Percentiles rank a stretch among this genome's conserved stretches.
These are phyloP conservation scores for Platanthera guangdongensis DNA, from an alignment of 106 monocot genomes.

Conservation along the genomic window DNA sequence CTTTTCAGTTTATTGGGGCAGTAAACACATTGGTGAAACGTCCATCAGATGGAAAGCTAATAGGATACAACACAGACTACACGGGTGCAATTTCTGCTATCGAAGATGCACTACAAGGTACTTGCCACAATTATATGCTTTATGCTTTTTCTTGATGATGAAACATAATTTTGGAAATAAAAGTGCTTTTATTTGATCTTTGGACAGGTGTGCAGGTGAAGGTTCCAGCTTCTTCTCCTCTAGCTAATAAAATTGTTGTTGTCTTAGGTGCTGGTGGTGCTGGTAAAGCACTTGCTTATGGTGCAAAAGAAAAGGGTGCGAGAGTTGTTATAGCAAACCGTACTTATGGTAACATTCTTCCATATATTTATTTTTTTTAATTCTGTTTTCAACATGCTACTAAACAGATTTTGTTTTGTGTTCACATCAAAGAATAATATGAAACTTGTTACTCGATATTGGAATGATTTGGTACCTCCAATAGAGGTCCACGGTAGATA, in stretches of 20 bases:
- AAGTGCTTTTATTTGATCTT: conserved; percentile 7
- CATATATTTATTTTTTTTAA: not conserved
- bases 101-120: conserved; percentile 88
- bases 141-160: not conserved
- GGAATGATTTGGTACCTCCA: too few species aligned
- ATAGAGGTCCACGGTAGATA: too few species aligned
- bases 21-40: conserved; percentile 80
- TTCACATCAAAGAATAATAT: not conserved
- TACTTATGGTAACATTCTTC: conserved; percentile 51
- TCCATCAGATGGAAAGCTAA: conserved; percentile 70
- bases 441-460: not conserved
- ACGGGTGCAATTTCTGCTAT: conserved; percentile 97
- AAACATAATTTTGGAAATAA: not conserved
- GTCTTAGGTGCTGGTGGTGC: conserved; percentile 98
- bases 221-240: conserved; percentile 50
- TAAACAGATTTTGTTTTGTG: not conserved
- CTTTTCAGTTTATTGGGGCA: conserved; percentile 82
- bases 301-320: conserved; percentile 92
- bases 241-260: conserved; percentile 74
- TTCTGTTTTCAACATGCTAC: not conserved
- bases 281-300: conserved; percentile 95
- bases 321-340: conserved; percentile 87
- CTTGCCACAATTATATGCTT: not conserved
- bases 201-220: conserved; percentile 37
- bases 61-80: conserved; percentile 96